A percentile compares a stretch with the other conserved stretches of the same genome.
These are phyloP conservation scores for Dactylellina cionopaga DNA, from an alignment of 2,329 filamentous ascomycete genomes.

Conservation along the genomic window DNA sequence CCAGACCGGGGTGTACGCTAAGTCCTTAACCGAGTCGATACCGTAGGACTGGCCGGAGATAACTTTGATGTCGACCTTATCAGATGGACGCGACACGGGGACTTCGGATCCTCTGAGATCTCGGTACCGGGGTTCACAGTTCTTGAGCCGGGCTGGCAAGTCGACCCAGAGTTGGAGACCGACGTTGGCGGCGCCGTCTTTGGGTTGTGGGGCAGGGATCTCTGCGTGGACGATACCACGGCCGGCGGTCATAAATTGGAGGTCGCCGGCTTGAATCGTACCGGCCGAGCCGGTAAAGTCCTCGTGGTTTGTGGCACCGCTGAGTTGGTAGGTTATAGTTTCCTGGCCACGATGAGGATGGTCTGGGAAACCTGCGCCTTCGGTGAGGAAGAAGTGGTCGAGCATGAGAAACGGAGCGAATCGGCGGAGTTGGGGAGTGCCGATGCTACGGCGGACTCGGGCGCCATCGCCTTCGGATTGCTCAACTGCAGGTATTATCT, in stretches of 20 bases:
- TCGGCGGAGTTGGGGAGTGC: constrained; percentile 82
- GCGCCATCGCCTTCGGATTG: constrained; percentile 90
- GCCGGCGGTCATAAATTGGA: constrained; percentile 98
- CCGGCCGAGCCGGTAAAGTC: constrained; percentile 88
- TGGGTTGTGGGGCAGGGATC: constrained; percentile 82
- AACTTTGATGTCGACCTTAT: constrained; percentile 84
- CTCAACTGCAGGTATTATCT: constrained; percentile 84
- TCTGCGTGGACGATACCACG: constrained; percentile 92
- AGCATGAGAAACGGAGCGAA: constrained; percentile 96
- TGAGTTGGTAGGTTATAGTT: constrained; percentile 88
- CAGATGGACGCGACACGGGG: constrained; percentile 72
- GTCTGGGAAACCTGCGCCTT: constrained; percentile 88
- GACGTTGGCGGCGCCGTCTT: constrained; percentile 79
- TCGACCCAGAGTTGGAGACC: constrained; percentile 98
- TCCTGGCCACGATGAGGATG: constrained; percentile 82
- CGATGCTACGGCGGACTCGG: constrained; percentile 84
- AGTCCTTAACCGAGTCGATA: constrained; percentile 84
- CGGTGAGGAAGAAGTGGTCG: constrained; percentile 84
- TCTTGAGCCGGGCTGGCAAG: constrained; percentile 81
- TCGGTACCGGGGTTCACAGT: constrained; percentile 89
- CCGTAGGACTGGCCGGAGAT: constrained; percentile 87
- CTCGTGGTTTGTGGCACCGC: constrained; percentile 87
- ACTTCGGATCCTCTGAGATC: constrained; percentile 84
- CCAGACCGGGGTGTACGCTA: constrained; percentile 98
- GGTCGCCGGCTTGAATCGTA: constrained; percentile 83